phyloP scores from a whole-genome alignment of 2,329 filamentous ascomycete species.

The Aspergillus tamarii region DNA sequence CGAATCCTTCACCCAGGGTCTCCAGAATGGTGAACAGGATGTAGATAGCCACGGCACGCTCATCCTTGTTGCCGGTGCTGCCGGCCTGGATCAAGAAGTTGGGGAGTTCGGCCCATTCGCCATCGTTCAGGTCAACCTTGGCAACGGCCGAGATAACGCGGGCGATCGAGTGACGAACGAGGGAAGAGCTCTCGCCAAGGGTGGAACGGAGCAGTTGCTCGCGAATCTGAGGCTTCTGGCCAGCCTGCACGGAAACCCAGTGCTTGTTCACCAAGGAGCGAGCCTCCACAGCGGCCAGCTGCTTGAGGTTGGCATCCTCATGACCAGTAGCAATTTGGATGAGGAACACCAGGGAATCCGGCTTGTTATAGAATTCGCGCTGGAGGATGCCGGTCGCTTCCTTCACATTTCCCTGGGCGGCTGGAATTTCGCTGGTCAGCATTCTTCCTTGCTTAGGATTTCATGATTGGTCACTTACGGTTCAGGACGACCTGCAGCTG shows the following conservation, averaged over 20 bases:
- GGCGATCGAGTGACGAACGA: slow-evolving; percentile 83
- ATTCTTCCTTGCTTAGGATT: neutral
- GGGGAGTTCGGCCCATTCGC: slow-evolving; percentile 81
- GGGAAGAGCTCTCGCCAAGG: slow-evolving; percentile 74
- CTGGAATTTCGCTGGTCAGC: slow-evolving; percentile 51
- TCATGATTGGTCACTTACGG: slow-evolving; percentile 62
- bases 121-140: slow-evolving; percentile 81
- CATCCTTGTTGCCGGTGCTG: slow-evolving; percentile 71
- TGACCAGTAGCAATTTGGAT: slow-evolving; percentile 87
- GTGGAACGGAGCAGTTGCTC: slow-evolving; percentile 82
- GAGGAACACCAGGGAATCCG: slow-evolving; percentile 80
- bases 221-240: slow-evolving; percentile 79
- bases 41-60: slow-evolving; percentile 89
- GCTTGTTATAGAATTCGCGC: slow-evolving; percentile 88
- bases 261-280: slow-evolving; percentile 81
- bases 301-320: slow-evolving; percentile 71
- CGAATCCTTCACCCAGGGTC: slow-evolving; percentile 80
- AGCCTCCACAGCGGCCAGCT: slow-evolving; percentile 89
- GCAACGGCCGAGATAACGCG: slow-evolving; percentile 88
- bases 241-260: slow-evolving; percentile 73
- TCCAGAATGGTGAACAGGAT: slow-evolving; percentile 92
- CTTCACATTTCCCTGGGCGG: slow-evolving; percentile 88
- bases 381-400: slow-evolving; percentile 86
- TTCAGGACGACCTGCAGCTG: slow-evolving; percentile 86
- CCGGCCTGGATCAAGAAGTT: slow-evolving; percentile 78